phyloP scores from a whole-genome alignment of 148 eudicot genomes.

The Hydrangea macrophylla region DNA sequence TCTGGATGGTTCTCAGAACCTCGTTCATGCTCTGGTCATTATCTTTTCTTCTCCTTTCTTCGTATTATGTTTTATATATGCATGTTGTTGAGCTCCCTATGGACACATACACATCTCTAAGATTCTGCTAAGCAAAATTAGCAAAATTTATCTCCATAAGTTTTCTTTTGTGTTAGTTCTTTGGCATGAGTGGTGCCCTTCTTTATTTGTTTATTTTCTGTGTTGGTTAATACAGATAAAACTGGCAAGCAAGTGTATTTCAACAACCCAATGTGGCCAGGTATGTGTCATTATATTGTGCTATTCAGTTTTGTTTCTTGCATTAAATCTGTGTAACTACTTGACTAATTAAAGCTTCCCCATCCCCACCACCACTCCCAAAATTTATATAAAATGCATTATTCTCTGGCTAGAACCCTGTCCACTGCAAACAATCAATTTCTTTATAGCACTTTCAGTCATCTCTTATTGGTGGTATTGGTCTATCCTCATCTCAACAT shows the following conservation, averaged over 20 bases:
- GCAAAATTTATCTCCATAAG: too few species aligned
- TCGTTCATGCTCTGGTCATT: constrained; percentile 54
- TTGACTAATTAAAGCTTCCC: too few species aligned
- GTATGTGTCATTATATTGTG: constrained; percentile 45
- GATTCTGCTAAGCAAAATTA: too few species aligned
- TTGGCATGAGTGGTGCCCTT: background rate
- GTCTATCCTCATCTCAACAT: background rate
- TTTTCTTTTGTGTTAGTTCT: background rate
- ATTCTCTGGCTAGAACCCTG: background rate
- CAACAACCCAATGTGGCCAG: constrained; percentile 99
- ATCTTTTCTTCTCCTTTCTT: constrained; percentile 9
- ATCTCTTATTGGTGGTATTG: background rate
- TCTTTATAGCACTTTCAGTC: background rate
- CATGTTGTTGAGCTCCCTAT: background rate
- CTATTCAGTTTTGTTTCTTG: too few species aligned
- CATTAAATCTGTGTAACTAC: too few species aligned
- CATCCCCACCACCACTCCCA: too few species aligned
- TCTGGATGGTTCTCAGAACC: constrained; percentile 95
- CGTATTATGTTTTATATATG: background rate
- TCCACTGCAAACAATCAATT: background rate
- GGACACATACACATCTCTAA: too few species aligned
- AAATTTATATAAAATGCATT: too few species aligned
- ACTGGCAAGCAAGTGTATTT: constrained; percentile 52
- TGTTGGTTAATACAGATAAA: constrained; percentile 37
- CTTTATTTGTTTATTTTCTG: constrained; percentile 3